Evolutionary conservation across 2,329 filamentous ascomycete species (phyloP).

Genomic region (Aspergillus transmontanensis): DNA sequence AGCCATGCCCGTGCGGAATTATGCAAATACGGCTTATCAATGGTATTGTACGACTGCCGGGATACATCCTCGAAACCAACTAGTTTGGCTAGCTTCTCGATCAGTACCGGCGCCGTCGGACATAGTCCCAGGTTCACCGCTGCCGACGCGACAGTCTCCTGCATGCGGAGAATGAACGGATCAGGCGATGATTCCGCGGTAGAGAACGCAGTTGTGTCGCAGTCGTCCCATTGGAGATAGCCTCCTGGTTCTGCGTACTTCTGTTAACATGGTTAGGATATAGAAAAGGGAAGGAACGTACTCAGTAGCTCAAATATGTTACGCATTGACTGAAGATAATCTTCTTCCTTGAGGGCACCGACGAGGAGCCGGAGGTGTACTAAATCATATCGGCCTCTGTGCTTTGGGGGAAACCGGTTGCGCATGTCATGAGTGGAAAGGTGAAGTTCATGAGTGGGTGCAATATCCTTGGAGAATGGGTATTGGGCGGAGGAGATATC

Average conservation of each 20-base stretch:
- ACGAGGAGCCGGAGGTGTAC: constrained; percentile 33
- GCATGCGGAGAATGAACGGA: constrained; percentile 10
- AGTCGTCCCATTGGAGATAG: constrained; percentile 33
- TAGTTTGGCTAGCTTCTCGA: constrained; percentile 13
- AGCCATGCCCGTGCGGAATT: constrained; percentile 20
- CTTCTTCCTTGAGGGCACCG: constrained; percentile 27
- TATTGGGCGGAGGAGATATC: constrained; percentile 36
- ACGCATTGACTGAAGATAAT: constrained; percentile 22
- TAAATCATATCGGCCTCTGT: constrained; percentile 32
- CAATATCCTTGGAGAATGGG: constrained; percentile 10
- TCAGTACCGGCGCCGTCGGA: constrained; percentile 13
- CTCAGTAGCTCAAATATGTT: constrained; percentile 33
- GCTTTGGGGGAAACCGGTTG: constrained; percentile 28
- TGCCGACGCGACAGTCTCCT: constrained; percentile 12
- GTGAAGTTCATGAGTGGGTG: constrained; percentile 9
- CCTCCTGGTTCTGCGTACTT: constrained; percentile 24
- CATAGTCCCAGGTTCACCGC: constrained; percentile 19
- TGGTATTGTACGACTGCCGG: constrained; percentile 17
- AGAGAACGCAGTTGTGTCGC: constrained; percentile 22
- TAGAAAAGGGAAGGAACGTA: constrained; percentile 12
- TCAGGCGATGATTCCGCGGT: constrained; percentile 14
- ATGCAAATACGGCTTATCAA: constrained; percentile 16
- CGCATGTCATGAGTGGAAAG: constrained; percentile 30
- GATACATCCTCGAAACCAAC: constrained; percentile 14
- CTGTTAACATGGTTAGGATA: neutral